Conservation (phyloP, 345 rosid species). For the Pelargonium nanum region DNA sequence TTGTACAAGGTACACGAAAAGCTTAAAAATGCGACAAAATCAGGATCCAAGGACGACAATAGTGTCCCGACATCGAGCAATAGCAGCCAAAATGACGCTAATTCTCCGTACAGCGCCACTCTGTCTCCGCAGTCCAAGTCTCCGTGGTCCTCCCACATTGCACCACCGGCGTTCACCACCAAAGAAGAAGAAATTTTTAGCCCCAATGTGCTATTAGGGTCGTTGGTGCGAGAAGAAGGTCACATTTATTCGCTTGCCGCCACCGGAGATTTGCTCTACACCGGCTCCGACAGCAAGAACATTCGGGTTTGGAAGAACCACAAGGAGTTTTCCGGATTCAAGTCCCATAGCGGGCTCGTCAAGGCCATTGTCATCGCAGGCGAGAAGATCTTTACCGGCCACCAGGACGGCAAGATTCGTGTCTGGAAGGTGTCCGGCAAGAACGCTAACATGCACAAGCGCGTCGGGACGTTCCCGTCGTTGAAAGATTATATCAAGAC, state of each 20-base stretch:
- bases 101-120: conserved; percentile 8
- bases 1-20: no score
- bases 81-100: background rate
- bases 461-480: conserved; percentile 60
- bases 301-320: conserved; percentile 84
- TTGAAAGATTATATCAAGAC: conserved; percentile 44
- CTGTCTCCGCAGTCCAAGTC: conserved; percentile 42
- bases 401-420: conserved; percentile 87
- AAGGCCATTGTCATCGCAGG: conserved; percentile 63
- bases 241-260: conserved; percentile 82
- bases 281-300: conserved; percentile 88
- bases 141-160: conserved; percentile 50
- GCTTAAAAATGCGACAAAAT: background rate
- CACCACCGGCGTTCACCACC: background rate
- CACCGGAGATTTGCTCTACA: conserved; percentile 51
- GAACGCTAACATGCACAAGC: conserved; percentile 35
- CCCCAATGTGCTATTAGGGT: conserved; percentile 59
- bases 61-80: no score
- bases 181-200: conserved; percentile 8
- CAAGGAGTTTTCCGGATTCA: conserved; percentile 62
- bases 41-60: conserved; percentile 15
- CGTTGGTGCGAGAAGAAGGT: conserved; percentile 78
- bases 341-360: conserved; percentile 72
- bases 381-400: conserved; percentile 65
- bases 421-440: conserved; percentile 59